Conservation (phyloP, 2,329 filamentous ascomycete species). For the Penicillium sp. region DNA sequence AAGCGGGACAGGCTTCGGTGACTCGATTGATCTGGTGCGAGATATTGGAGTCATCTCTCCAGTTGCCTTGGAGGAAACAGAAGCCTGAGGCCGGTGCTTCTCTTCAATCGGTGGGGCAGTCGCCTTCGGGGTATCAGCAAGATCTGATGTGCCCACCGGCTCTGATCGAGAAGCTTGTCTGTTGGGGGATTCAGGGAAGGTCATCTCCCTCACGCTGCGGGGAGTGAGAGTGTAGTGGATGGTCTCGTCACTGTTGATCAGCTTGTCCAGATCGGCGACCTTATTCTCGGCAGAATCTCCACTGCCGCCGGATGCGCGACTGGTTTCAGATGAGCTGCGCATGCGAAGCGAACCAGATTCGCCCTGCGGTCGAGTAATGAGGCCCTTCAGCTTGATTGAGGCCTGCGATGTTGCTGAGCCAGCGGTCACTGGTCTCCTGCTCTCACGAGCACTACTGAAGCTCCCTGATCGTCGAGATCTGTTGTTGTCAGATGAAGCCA, state of each 20-base stretch:
- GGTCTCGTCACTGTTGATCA: constrained; percentile 78
- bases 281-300: constrained; percentile 46
- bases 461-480: constrained; percentile 41
- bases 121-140: constrained; percentile 40
- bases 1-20: constrained; percentile 27
- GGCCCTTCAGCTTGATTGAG: constrained; percentile 43
- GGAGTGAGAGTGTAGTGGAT: constrained; percentile 79
- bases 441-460: constrained; percentile 36
- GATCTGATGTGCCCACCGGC: constrained; percentile 37
- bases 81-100: constrained; percentile 17
- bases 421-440: constrained; percentile 38
- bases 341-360: constrained; percentile 30
- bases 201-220: constrained; percentile 71
- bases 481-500: constrained; percentile 23
- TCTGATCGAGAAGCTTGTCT: constrained; percentile 33
- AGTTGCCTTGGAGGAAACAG: constrained; percentile 21
- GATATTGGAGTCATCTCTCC: constrained; percentile 16
- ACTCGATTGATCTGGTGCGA: constrained; percentile 24
- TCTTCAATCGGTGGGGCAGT: constrained; percentile 34
- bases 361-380: constrained; percentile 35
- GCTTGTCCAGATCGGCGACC: constrained; percentile 68
- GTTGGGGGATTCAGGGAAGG: constrained; percentile 43
- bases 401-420: constrained; percentile 41
- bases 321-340: constrained; percentile 39
- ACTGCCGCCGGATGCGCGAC: constrained; percentile 27